Evolutionary conservation across 1,139 yeast species (phyloP), one percentile per base, ranked within the genome.

Genomic region (Sugiyamaella grinbergsii): DNA sequence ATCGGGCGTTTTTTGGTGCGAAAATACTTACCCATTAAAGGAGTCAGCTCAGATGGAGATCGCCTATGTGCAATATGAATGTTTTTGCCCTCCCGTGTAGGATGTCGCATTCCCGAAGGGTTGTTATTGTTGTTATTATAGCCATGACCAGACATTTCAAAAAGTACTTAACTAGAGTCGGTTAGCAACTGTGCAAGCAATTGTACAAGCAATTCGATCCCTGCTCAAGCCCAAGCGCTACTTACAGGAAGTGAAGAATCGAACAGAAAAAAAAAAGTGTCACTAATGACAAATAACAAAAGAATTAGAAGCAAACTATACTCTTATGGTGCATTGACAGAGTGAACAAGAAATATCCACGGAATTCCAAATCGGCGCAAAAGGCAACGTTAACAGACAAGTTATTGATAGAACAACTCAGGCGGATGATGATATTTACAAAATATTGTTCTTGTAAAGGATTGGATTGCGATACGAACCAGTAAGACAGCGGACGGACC

Each of bases 31-130:
- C 78, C 83, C 96, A 93, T 91, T 58, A 93, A 75, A 53, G 87
- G 87, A n/a, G 98, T 91, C 67, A 93, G 77, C 68, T 93, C 98
- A 60, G 93, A 83, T 20, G 97, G 97, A 3, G 97, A 86, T 55
- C 96, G 79, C 64, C 98, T 79, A 65, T 91, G 98, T 22, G 98
- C 98, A 60, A 91, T 90, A 70, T 89, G 95, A 58, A 91, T 59
- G 47, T 67, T 64, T 47, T 66, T 62, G 37, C 58, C 61, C 29
- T 58, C 58, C 24, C 50, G 49, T 33, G 36, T 36, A 29, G 40
- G 33, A 15, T 29, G 53, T 38, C 50, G 47, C 24, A 31, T 15
- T 13, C 48, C 48, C 11, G 48, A 22, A 15, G 47, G 38, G 42
- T 22, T 33, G 45, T n/a, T n/a, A n/a, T 31, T 39, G 31, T 40